Conservation (phyloP, 164 flowering plant species). For the Sedum album region DNA sequence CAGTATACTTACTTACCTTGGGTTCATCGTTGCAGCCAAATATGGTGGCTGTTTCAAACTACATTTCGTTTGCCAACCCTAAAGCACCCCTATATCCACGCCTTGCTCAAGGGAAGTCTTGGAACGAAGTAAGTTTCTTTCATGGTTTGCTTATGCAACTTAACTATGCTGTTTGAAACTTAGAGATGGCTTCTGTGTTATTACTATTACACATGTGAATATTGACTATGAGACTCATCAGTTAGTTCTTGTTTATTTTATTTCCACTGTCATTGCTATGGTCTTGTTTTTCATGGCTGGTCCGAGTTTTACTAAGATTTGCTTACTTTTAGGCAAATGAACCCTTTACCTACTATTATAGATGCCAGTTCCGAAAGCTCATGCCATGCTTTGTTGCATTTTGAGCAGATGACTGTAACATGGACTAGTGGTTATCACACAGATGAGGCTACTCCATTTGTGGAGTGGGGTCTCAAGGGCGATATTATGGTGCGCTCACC, state of each 20-base stretch:
- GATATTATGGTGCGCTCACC: constrained; percentile 23
- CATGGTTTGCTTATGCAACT: not conserved
- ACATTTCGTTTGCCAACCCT: constrained; percentile 48
- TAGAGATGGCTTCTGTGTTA: not conserved
- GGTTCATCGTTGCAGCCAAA: constrained; percentile 42
- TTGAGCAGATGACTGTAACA: constrained; percentile 42
- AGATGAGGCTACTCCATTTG: constrained; percentile 40
- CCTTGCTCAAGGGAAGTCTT: constrained; percentile 62
- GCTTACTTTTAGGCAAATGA: not conserved
- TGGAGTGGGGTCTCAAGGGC: constrained; percentile 39
- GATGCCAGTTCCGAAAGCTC: not conserved
- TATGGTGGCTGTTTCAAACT: constrained; percentile 47
- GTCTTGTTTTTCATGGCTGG: not conserved
- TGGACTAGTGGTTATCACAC: constrained; percentile 56
- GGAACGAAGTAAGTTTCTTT: constrained; percentile 53
- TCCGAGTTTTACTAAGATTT: not conserved
- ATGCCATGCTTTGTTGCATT: not conserved
- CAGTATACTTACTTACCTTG: not conserved
- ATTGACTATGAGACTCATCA: not conserved
- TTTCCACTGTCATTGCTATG: not conserved
- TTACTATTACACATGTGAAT: not conserved
- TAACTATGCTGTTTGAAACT: not conserved
- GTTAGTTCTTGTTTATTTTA: not conserved
- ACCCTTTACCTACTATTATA: not conserved
- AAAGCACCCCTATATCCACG: constrained; percentile 76